Conservation (phyloP, 768 basidiomycete genomes). For the Tricholoma furcatifolium region DNA sequence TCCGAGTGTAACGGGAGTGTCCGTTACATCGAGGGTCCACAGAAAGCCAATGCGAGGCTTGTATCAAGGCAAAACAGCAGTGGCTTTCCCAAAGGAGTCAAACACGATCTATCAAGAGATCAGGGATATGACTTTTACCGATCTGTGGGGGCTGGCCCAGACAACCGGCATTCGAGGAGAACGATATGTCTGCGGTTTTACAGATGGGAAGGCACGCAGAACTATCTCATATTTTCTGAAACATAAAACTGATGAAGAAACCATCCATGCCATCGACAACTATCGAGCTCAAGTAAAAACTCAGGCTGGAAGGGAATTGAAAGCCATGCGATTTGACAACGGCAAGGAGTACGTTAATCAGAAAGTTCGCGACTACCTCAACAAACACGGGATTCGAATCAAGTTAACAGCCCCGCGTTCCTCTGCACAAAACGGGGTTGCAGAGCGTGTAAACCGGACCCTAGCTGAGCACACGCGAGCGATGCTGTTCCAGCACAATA, state of each 20-base stretch:
- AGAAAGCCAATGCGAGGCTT: conserved; percentile 30
- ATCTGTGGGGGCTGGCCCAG: conserved; percentile 32
- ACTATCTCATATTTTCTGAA: conserved; percentile 13
- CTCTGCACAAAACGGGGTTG: too few relatives aligned
- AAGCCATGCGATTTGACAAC: too few relatives aligned
- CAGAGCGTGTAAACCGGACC: too few relatives aligned
- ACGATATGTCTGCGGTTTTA: conserved; percentile 28
- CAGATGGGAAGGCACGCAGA: conserved; percentile 17
- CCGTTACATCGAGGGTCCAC: conserved; percentile 15
- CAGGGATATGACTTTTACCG: conserved; percentile 13
- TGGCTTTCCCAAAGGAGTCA: conserved; percentile 29
- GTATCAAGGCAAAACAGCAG: conserved; percentile 33
- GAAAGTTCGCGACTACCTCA: neutral
- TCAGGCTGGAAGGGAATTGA: conserved; percentile 2
- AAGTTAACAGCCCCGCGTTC: neutral
- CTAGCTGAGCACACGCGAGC: too few relatives aligned
- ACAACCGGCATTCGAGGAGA: conserved; percentile 20
- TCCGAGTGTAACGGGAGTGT: too few relatives aligned
- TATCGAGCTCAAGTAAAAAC: conserved; percentile 1
- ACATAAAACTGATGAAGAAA: too few relatives aligned
- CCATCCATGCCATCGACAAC: conserved; percentile 7
- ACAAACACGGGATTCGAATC: neutral
- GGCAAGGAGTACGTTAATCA: neutral
- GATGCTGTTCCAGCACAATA: too few relatives aligned
- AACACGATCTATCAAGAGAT: conserved; percentile 10